phyloP scores from a whole-genome alignment of 257 asterid genomes.

The Lycium barbarum region DNA sequence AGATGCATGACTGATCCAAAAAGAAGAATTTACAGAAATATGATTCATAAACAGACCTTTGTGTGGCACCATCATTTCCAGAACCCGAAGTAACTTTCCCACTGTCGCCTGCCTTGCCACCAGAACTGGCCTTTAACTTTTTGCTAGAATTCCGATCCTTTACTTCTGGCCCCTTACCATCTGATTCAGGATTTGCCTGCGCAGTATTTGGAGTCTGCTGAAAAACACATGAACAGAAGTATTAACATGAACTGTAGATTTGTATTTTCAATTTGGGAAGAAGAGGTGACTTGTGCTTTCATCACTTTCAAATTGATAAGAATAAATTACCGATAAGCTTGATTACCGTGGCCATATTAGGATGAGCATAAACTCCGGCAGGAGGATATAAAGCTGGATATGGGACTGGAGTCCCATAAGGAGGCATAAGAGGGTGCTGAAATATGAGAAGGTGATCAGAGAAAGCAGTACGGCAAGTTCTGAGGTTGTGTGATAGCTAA shows the following conservation, averaged over 20 bases:
- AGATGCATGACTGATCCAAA: slow-evolving; percentile 21
- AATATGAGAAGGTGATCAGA: slow-evolving; percentile 19
- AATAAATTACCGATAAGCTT: slow-evolving; percentile 18
- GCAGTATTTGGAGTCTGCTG: slow-evolving; percentile 53
- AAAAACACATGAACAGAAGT: slow-evolving; percentile 11
- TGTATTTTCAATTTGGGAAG: neutral
- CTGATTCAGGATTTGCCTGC: slow-evolving; percentile 63
- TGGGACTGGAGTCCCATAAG: slow-evolving; percentile 97
- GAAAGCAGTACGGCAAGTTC: neutral
- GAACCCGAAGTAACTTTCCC: slow-evolving; percentile 80
- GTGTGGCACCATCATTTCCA: slow-evolving; percentile 86
- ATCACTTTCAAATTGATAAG: neutral
- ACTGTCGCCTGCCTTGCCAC: slow-evolving; percentile 62
- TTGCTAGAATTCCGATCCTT: slow-evolving; percentile 65
- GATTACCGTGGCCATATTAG: slow-evolving; percentile 77
- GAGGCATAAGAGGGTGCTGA: slow-evolving; percentile 97
- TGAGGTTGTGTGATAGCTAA: neutral
- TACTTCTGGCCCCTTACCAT: slow-evolving; percentile 66
- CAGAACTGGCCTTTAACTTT: slow-evolving; percentile 59
- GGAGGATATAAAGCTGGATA: slow-evolving; percentile 93
- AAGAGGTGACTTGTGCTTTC: slow-evolving; percentile 17
- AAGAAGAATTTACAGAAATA: slow-evolving; percentile 23
- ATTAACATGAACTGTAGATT: slow-evolving; percentile 8
- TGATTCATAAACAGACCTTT: slow-evolving; percentile 54
- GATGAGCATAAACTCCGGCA: slow-evolving; percentile 92